Percentiles rank a stretch among this genome's conserved stretches.
phyloP scores from a whole-genome alignment of 2,329 filamentous ascomycete species.

The Ceratocystis papillata region DNA sequence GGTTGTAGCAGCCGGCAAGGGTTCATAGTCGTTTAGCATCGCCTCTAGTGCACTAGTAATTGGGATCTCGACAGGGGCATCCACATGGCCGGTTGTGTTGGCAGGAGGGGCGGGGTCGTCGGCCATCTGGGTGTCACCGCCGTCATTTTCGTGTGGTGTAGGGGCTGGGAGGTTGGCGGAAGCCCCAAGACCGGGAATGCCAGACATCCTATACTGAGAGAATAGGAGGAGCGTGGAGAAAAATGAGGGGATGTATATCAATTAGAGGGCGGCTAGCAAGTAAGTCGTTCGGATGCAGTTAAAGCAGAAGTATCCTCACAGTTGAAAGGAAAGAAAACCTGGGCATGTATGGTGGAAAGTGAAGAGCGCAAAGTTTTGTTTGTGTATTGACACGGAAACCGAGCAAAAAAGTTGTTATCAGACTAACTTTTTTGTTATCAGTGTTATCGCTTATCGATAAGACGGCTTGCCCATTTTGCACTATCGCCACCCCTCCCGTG shows the following conservation, averaged over 20 bases:
- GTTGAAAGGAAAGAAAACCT: not conserved
- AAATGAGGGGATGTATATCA: not conserved
- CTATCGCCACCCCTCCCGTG: slow-evolving; percentile 10
- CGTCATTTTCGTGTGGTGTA: not conserved
- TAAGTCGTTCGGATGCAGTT: not conserved
- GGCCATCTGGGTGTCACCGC: slow-evolving; percentile 18
- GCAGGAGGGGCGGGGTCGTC: not conserved
- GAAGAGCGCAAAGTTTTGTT: slow-evolving; percentile 12
- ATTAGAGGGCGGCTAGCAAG: not conserved
- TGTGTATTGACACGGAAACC: slow-evolving; percentile 15
- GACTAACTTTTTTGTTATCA: slow-evolving; percentile 1
- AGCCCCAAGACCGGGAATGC: slow-evolving; percentile 21
- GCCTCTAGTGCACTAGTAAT: slow-evolving; percentile 22
- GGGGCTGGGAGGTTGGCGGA: not conserved
- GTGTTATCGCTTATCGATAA: slow-evolving; percentile 21
- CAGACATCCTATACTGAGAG: not conserved
- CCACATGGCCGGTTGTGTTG: slow-evolving; percentile 4
- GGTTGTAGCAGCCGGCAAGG: slow-evolving; percentile 14
- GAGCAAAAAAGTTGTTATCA: slow-evolving; percentile 22
- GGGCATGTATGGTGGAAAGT: not conserved
- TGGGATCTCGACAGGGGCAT: slow-evolving; percentile 10
- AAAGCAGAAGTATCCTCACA: not conserved
- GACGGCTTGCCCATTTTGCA: not conserved
- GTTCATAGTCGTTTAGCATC: slow-evolving; percentile 22
- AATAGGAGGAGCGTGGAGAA: not conserved